Evolutionary conservation across 192 early-diverging fungal genomes (phyloP), one percentile per base, ranked within the genome.

Genomic region (Coemansia sp.): DNA sequence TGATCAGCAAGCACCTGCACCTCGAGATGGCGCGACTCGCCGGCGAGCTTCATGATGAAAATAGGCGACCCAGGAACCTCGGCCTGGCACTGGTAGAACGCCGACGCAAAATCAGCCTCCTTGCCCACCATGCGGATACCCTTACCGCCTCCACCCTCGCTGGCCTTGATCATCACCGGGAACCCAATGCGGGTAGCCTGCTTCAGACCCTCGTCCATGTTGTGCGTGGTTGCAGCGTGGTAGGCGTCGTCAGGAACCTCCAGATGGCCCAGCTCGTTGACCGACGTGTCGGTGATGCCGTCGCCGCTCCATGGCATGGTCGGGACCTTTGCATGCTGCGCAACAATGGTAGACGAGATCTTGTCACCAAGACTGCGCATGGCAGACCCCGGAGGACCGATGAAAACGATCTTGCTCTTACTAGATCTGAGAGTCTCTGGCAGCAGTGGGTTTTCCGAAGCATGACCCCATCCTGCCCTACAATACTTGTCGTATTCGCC

Each of bases 351-450:
- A 32, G 97, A 99, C 15, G 97, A 96, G 72, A 99, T 99, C 80
- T 99, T 99, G 84, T 99, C 97, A 66, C 97, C 97, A 41, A 99
- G 84, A n/a, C 95, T 91, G 53, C 97, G 90, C 97, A 99, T 99
- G 43, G 97, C 94, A 12, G 91, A 92, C 8, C 94, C 89, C 3
- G 97, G 96, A 37, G 97, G 97, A 65, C 97, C 97, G 65, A 99
- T 97, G 70, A 99, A 99, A 54, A 97, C 89, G 67, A 93, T 88
- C 68, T 90, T 92, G 70, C 89, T 83, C 69, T 89, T 90, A 61
- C 91, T 88, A 63, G 86, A 87, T 50, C 91, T 85, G 16, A 99
- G 90, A 69, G 90, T 89, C 79, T 99, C 97, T 65, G 95, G 94
- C 63, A 99, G 86, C 63, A 92, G 83, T 53, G 97, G 97, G 76